A percentile compares a stretch with the other conserved stretches of the same genome.
phyloP scores from a whole-genome alignment of 805 yeast genomes.

The Ogataea parapolymorpha region DNA sequence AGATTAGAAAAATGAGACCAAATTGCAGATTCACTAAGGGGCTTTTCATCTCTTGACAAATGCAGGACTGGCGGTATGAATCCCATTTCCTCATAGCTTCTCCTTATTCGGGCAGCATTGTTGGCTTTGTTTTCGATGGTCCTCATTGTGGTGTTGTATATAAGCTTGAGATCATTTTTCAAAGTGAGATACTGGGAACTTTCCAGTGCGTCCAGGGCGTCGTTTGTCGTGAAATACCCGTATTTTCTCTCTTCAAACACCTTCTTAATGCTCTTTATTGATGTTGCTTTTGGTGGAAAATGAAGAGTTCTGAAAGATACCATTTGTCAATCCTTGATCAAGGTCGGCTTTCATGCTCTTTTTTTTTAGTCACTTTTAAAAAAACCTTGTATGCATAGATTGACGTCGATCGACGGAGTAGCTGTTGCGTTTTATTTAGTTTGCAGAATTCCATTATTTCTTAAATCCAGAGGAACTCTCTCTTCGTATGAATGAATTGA shows the following conservation, averaged over 20 bases:
- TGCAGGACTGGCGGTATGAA: background rate
- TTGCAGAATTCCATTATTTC: no score
- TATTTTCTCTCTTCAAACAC: background rate
- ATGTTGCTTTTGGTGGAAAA: no score
- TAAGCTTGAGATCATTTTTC: background rate
- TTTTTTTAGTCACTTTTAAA: no score
- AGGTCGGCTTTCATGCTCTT: no score
- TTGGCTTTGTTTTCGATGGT: background rate
- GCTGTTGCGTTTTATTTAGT: no score
- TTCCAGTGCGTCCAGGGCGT: background rate
- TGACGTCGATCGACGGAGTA: no score
- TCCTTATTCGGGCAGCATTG: background rate
- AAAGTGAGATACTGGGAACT: background rate
- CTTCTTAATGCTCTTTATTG: no score
- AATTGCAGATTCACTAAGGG: slow-evolving; percentile 8
- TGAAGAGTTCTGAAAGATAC: no score
- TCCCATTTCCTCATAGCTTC: background rate
- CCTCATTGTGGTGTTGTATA: background rate
- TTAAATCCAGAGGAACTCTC: no score
- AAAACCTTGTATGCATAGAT: no score
- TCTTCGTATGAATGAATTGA: no score
- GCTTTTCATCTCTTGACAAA: background rate
- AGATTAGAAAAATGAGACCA: slow-evolving; percentile 5
- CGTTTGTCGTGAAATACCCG: background rate
- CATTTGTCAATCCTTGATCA: no score